Evolutionary conservation across 495 filamentous ascomycete genomes (phyloP).

Genomic region (Pyrenula massariospora): DNA sequence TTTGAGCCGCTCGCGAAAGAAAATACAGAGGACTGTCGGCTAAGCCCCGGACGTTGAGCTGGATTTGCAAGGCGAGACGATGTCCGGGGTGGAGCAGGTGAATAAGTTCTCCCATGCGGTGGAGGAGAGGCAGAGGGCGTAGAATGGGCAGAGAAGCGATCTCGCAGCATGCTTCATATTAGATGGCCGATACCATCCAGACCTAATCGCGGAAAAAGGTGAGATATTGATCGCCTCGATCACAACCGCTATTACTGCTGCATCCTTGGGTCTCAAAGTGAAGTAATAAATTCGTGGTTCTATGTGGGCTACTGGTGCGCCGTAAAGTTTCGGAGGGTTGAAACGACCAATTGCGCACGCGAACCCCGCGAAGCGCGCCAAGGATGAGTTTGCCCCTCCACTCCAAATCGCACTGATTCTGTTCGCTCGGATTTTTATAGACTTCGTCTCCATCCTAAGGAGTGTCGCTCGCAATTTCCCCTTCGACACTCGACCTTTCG

Average conservation of each 20-base stretch:
- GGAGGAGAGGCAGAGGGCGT: conserved; percentile 49
- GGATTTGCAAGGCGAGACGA: conserved; percentile 45
- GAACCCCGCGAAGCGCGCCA: conserved; percentile 4
- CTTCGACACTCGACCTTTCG: neutral
- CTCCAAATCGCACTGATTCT: conserved; percentile 30
- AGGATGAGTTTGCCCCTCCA: conserved; percentile 1
- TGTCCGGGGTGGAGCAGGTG: conserved; percentile 56
- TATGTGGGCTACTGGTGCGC: no score
- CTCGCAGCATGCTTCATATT: conserved; percentile 62
- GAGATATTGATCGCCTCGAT: no score
- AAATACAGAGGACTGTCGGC: conserved; percentile 51
- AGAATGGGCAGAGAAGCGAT: conserved; percentile 68
- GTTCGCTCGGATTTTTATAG: conserved; percentile 16
- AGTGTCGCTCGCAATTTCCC: neutral
- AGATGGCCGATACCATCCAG: no score
- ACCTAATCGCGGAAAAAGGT: no score
- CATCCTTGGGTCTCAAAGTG: no score
- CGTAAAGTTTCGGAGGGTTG: neutral
- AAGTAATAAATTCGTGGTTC: no score
- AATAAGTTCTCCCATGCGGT: conserved; percentile 49
- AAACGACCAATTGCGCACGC: conserved; percentile 5
- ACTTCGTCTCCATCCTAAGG: conserved; percentile 5
- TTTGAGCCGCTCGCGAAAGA: conserved; percentile 64
- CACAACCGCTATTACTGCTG: no score
- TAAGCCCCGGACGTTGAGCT: conserved; percentile 44